Base-by-base conservation (phyloP, 1,284 basidiomycete species). In the Cryptococcus jaspeensis region DNA sequence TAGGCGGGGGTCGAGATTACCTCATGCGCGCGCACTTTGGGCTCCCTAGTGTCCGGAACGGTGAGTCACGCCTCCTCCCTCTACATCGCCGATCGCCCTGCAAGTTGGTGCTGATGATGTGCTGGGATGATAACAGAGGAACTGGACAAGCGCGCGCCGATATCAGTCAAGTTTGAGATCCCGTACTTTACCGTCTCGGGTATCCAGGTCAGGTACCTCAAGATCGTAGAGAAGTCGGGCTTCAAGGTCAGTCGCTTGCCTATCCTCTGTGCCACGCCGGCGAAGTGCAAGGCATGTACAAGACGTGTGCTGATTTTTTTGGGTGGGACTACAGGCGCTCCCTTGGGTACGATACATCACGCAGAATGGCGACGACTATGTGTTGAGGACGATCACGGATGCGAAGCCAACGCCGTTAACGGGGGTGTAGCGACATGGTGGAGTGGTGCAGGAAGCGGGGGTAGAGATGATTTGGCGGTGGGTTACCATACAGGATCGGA, bases 161-260 rank as follows among this genome's bases (percentile, higher is more conserved):
- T 99, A 67, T 92, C 89, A 1, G 91, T 98, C 78, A 93, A 92
- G 77, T 99, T 94, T 66, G 95, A 99, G 80, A 97, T 99, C 44
- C 94, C 95, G 1, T 97, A 96, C 80, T 97, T 97, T 74, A 97
- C 94, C 0, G 89, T 93, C 1, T 96, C 92, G 0, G 95, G 96
- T 9, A 96, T 98, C 59, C 92, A 69, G 43, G 95, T 98, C 16
- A 84, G 94, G 52, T 98, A 97, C 74, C 82, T 92, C 64, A 99
- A 99, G 80, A 94, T 99, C 53, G 93, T 98, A 1, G 96, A 99
- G 78, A 98, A 99, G 83, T 93, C 90, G 56, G 95, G 93, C 18
- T 96, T 94, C 75, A 91, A 96, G 77, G 92, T 92, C 35, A 48
- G 50, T 47, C 32, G 44, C 37, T 43, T 35, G 16, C 40, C 0